Evolutionary conservation across 495 filamentous ascomycete genomes (phyloP).

Genomic region (Bacidia rubella): DNA sequence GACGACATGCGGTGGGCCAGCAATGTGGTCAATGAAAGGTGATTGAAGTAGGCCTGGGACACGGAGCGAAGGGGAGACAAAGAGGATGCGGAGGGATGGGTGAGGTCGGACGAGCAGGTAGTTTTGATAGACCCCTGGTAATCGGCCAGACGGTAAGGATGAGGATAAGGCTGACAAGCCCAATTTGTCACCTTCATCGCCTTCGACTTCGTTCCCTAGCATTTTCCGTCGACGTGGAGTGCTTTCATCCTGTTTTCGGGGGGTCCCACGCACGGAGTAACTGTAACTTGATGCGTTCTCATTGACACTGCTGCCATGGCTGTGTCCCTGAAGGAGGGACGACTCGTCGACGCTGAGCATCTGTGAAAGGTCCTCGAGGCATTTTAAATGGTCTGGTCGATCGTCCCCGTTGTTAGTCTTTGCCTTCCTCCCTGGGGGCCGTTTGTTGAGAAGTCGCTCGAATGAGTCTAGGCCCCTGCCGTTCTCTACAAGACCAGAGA

Average conservation of each 20-base stretch:
- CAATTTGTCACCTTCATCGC: constrained; percentile 20
- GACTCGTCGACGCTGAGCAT: constrained; percentile 18
- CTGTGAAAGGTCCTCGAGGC: constrained; percentile 15
- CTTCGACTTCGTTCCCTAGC: constrained; percentile 12
- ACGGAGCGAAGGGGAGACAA: constrained; percentile 49
- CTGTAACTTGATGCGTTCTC: constrained; percentile 12
- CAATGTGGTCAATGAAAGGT: constrained; percentile 45
- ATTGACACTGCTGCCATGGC: constrained; percentile 8
- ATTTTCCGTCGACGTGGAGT: constrained; percentile 7
- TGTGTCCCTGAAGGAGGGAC: constrained; percentile 10
- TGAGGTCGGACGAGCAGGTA: constrained; percentile 50
- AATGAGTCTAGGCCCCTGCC: constrained; percentile 44
- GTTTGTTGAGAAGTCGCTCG: constrained; percentile 21
- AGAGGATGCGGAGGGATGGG: constrained; percentile 49
- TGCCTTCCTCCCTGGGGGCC: constrained; percentile 17
- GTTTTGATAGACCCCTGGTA: constrained; percentile 38
- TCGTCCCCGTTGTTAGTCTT: constrained; percentile 10
- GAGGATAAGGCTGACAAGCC: constrained; percentile 13
- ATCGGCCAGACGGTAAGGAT: constrained; percentile 19
- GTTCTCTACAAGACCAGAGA: constrained; percentile 44
- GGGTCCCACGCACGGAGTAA: not conserved
- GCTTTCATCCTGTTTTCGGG: constrained; percentile 23
- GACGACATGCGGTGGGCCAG: constrained; percentile 37
- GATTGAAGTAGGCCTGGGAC: constrained; percentile 53
- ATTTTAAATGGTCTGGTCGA: constrained; percentile 8